A percentile compares a stretch with the other conserved stretches of the same genome.
Evolutionary conservation across 1,284 basidiomycete species (phyloP).

Genomic region (Cystobasidiaceae sp.): DNA sequence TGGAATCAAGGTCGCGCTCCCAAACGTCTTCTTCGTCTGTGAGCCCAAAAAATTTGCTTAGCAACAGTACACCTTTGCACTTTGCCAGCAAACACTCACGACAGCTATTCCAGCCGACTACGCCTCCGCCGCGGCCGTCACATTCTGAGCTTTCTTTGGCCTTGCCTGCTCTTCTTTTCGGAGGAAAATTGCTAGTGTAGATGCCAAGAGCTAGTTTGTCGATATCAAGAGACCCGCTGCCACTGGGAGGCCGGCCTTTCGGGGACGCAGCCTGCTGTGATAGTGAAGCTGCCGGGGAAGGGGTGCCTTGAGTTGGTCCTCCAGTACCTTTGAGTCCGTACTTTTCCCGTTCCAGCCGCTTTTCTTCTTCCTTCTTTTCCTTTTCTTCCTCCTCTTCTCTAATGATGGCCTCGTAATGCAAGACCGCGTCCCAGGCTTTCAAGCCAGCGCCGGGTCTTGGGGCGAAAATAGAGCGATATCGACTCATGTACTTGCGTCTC

Average conservation of each 20-base stretch:
- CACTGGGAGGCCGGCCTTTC: not conserved
- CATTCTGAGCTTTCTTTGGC: slow-evolving; percentile 24
- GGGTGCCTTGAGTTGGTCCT: not conserved
- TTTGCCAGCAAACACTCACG: not conserved
- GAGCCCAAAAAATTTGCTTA: not conserved
- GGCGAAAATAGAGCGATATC: slow-evolving; percentile 13
- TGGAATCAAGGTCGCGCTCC: slow-evolving; percentile 26
- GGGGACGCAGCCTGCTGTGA: too few species aligned
- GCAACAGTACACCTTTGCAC: not conserved
- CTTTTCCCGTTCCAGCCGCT: slow-evolving; percentile 22
- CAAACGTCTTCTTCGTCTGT: slow-evolving; percentile 31
- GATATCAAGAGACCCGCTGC: not conserved
- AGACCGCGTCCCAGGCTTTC: slow-evolving; percentile 28
- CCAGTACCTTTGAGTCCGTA: slow-evolving; percentile 21
- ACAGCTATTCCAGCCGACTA: slow-evolving; percentile 30
- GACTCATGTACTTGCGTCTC: not conserved
- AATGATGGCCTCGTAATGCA: slow-evolving; percentile 30
- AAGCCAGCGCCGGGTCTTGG: slow-evolving; percentile 25
- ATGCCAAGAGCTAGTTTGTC: slow-evolving; percentile 15
- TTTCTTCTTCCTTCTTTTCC: slow-evolving; percentile 28
- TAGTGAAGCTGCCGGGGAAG: not conserved
- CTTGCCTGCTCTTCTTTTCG: slow-evolving; percentile 22
- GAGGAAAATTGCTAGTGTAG: slow-evolving; percentile 3
- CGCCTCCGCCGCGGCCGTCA: slow-evolving; percentile 26
- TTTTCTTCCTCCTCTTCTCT: slow-evolving; percentile 30